Evolutionary conservation across 805 yeast species (phyloP), one percentile per base, ranked within the genome.

Genomic region (Saccharomycopsis babjevae): DNA sequence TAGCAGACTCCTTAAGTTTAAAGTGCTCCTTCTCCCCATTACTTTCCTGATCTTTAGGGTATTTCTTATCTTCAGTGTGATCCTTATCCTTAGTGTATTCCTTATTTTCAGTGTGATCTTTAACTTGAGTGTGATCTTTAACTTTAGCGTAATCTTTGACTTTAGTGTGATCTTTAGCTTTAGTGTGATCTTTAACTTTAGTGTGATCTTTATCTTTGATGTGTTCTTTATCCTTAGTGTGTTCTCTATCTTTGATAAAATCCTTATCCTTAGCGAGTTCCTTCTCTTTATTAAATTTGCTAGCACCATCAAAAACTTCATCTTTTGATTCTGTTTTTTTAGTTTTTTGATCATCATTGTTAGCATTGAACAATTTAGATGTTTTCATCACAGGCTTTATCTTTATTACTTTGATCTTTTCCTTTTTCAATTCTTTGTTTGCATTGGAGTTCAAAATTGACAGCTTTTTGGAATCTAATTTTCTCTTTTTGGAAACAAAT

Each of bases 1-100:
- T 46, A 7, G 52, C 22, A 22, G 32, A 32, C 10, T 46, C 52
- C 7, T 46, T 67, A 61, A 60, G 62, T 62, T 65, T 67, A 54
- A 68, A 63, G 60, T 57, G 66, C 60, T 30, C 63, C 66, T 43
- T 66, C 70, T 54, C n/a, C n/a, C n/a, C n/a, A n/a, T n/a, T n/a
- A n/a, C n/a, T n/a, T n/a, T n/a, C n/a, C n/a, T n/a, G n/a, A n/a
- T n/a, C 68, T 68, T 30, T 66, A 8, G 38, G 2, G 38, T 2
- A 2, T 34, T 34, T 13, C 10, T 34, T 34, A 13, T 34, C 38
- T 34, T 13, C 10, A 8, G 38, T 34, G 3, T 34, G 11, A 2
- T 13, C 38, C 10, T 34, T 34, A 10, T 34, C 38, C 10, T 34
- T 34, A 34, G 11, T 34, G 11, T 34, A 13, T 28, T 28, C 32